Evolutionary conservation across 2,329 filamentous ascomycete species (phyloP).

Genomic region (Cladosporium colombiae): DNA sequence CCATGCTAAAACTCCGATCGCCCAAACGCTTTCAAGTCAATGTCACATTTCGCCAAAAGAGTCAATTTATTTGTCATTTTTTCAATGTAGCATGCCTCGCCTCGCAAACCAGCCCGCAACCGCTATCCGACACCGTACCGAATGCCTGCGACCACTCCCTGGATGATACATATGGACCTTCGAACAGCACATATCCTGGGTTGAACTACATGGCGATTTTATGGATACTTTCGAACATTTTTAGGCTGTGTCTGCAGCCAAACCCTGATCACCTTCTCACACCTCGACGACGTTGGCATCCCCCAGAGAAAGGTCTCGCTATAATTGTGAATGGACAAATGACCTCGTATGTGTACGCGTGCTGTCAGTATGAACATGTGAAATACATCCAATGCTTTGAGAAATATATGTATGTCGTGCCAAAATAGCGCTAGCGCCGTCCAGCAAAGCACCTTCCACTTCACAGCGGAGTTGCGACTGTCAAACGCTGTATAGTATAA

Average conservation of each 20-base stretch:
- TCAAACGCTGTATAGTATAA: not conserved
- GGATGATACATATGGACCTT: not conserved
- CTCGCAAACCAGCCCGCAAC: not conserved
- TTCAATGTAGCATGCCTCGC: constrained; percentile 5
- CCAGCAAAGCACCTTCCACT: not conserved
- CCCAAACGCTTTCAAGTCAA: constrained; percentile 21
- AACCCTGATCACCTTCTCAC: not conserved
- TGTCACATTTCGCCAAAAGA: constrained; percentile 20
- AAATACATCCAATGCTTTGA: not conserved
- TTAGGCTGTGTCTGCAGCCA: not conserved
- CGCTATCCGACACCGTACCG: not conserved
- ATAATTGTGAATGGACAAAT: not conserved
- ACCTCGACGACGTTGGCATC: not conserved
- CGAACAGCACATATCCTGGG: not conserved
- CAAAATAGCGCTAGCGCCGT: not conserved
- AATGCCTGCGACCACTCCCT: constrained; percentile 12
- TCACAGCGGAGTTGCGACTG: not conserved
- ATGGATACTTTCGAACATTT: not conserved
- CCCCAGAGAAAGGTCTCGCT: not conserved
- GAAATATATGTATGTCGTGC: not conserved
- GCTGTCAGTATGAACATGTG: not conserved
- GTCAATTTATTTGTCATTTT: constrained; percentile 10
- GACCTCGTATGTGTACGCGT: not conserved
- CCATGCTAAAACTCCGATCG: constrained; percentile 18
- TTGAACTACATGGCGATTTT: not conserved